Conservation (phyloP, 148 eudicot species). For the Selenicereus undatus region DNA sequence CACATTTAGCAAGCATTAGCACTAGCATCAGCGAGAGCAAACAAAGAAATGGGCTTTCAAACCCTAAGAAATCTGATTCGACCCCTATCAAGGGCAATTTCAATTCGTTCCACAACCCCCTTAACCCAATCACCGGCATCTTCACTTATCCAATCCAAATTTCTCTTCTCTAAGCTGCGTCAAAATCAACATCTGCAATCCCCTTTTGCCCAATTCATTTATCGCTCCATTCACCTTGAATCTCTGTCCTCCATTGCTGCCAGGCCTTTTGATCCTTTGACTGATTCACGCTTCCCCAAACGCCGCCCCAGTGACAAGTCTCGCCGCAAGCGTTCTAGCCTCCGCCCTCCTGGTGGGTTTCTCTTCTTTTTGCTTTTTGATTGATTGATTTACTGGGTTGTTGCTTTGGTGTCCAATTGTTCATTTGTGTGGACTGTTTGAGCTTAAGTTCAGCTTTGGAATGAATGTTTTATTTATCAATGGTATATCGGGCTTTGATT, state of each 20-base stretch:
- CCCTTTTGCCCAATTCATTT: conserved; percentile 11
- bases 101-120: conserved; percentile 17
- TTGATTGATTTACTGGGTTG: neutral
- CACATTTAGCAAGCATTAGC: neutral
- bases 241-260: conserved; percentile 45
- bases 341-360: conserved; percentile 50
- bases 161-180: conserved; percentile 10
- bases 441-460: neutral
- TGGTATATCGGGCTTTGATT: neutral
- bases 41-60: conserved; percentile 48
- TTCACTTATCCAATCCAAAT: conserved; percentile 17
- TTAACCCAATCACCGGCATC: conserved; percentile 13
- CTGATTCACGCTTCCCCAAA: conserved; percentile 71
- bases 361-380: neutral
- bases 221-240: conserved; percentile 39
- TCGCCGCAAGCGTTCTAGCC: conserved; percentile 64
- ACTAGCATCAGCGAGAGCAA: neutral
- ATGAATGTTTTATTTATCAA: neutral
- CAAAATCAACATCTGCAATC: conserved; percentile 8
- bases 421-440: neutral
- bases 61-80: conserved; percentile 62
- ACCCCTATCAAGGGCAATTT: conserved; percentile 49
- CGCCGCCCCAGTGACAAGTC: conserved; percentile 61
- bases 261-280: conserved; percentile 54
- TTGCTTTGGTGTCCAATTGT: neutral